phyloP scores from a whole-genome alignment of 352 stramenopile species.

The Pythium volutum region DNA sequence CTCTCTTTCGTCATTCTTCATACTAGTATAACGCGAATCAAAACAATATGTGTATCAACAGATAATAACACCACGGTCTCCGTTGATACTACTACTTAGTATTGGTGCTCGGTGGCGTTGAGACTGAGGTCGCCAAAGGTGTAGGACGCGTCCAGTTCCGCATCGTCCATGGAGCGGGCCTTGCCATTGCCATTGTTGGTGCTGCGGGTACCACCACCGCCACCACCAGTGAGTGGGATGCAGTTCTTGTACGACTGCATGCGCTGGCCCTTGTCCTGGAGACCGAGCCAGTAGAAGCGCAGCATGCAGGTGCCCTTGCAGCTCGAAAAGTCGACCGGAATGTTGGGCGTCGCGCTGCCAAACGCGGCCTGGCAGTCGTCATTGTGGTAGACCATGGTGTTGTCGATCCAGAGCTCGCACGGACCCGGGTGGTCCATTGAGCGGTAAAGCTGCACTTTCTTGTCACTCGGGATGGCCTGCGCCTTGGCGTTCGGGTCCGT shows the following conservation, averaged over 20 bases:
- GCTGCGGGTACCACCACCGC: too few species aligned
- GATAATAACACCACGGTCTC: too few species aligned
- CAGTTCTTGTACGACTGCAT: constrained; percentile 22
- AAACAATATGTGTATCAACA: too few species aligned
- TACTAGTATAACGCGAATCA: too few species aligned
- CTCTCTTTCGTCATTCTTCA: too few species aligned
- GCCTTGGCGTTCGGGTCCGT: constrained; percentile 18
- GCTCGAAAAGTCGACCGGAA: constrained; percentile 23
- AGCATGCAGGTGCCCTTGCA: constrained; percentile 20
- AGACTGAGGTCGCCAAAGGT: constrained; percentile 2
- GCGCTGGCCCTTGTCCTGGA: constrained; percentile 17
- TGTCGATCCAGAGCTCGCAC: constrained; percentile 21
- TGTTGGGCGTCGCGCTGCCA: constrained; percentile 4
- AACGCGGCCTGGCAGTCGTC: constrained; percentile 23
- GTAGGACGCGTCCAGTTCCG: background rate
- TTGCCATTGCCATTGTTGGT: background rate
- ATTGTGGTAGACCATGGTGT: constrained; percentile 17
- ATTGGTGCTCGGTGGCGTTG: too few species aligned
- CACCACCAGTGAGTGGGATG: constrained; percentile 6
- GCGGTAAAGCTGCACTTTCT: constrained; percentile 12
- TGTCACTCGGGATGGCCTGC: constrained; percentile 18
- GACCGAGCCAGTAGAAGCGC: constrained; percentile 27
- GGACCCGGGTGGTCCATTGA: constrained; percentile 15
- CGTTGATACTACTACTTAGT: too few species aligned
- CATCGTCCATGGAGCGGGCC: constrained; percentile 8